Evolutionary conservation across 352 stramenopile species (phyloP).

Genomic region (Phytophthora pistaciae): DNA sequence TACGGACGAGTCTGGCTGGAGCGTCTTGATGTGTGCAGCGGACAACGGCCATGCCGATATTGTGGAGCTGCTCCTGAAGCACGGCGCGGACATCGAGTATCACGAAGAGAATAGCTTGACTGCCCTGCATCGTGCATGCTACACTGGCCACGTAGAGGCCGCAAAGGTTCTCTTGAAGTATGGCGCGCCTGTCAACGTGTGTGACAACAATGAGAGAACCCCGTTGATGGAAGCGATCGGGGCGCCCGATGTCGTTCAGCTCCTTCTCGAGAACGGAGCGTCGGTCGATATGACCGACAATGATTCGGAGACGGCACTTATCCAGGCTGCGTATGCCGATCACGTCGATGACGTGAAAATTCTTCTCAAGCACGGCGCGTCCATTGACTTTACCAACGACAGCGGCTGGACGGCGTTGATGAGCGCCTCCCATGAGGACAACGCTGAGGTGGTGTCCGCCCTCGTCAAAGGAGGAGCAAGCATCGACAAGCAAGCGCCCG

Average conservation of each 20-base stretch:
- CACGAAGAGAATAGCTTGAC: not conserved
- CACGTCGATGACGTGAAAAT: not conserved
- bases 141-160: not conserved
- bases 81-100: not conserved
- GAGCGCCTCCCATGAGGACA: not conserved
- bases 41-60: not conserved
- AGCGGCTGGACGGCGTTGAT: not conserved
- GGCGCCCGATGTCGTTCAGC: not conserved
- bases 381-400: not conserved
- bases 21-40: not conserved
- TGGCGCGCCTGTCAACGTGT: not conserved
- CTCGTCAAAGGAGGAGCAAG: not conserved
- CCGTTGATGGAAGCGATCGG: not conserved
- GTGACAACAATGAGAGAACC: not conserved
- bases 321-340: not conserved
- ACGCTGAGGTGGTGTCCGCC: not conserved
- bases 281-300: not conserved
- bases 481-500: not conserved
- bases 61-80: not conserved
- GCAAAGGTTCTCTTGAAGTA: not conserved
- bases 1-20: slow-evolving; percentile 1
- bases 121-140: not conserved
- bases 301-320: not conserved
- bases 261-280: slow-evolving; percentile 1
- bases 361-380: not conserved